Evolutionary conservation across 2,329 filamentous ascomycete species (phyloP), one percentile per base, ranked within the genome.

Genomic region (Zelopaecilomyces penicillatus): DNA sequence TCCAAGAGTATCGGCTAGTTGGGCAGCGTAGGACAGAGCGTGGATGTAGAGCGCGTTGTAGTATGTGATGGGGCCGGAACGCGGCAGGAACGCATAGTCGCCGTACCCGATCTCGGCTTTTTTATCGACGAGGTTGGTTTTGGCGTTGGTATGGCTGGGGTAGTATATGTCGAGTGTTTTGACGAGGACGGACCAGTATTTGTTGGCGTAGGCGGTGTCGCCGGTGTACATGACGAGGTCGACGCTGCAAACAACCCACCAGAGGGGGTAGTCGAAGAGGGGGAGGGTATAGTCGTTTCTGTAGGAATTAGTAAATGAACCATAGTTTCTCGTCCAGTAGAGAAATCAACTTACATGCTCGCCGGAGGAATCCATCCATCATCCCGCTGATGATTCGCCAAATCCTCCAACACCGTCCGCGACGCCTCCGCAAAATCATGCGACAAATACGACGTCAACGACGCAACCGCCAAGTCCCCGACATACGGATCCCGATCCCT

Each of bases 341-440:
- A 7, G 10, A 28, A 51, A 1, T 2, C 28, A 28, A 37, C 66
- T 56, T 55, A 69, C 65, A 76, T 76, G 57, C 69, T 74, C 6
- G 73, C 68, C 0, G 73, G 73, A 5, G 73, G 73, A 39, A 76
- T 73, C 72, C 72, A 76, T 4, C 73, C 73, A 50, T 76, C 73
- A 3, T 44, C 57, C 19, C 71, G 57, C 53, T 76, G 73, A 50
- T 75, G 72, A 35, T 62, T 56, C 0, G 66, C 70, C 31, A 76
- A 53, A 52, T 76, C 73, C 6, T 67, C 70, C 30, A 76, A 57
- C 5, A 76, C 68, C 47, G 76, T 74, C 3, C 62, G 52, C 6
- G 65, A 60, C 1, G 70, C 65, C 9, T 64, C 57, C 1, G 63
- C 50, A 31, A 64, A 57, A 50, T 70, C 52, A 43, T 74, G 73